These are phyloP conservation scores for Papiliotrema laurentii DNA, from an alignment of 1,284 basidiomycete species.

Conservation along the genomic window DNA sequence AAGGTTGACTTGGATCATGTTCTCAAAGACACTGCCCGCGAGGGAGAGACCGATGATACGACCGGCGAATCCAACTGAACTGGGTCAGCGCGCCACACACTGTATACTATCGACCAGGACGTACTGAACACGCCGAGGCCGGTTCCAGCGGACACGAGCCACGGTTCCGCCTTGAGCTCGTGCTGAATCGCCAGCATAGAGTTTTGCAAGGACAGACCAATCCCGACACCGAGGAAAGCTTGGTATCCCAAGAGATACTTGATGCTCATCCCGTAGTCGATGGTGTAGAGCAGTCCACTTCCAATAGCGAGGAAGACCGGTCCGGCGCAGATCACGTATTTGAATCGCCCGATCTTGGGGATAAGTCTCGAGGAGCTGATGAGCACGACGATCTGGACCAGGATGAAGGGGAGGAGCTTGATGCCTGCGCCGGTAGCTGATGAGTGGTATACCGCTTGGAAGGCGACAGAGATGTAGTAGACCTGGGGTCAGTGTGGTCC, in stretches of 20 bases:
- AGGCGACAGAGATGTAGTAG: slow-evolving; percentile 39
- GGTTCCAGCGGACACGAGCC: slow-evolving; percentile 35
- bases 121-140: slow-evolving; percentile 34
- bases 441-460: slow-evolving; percentile 42
- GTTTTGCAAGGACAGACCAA: slow-evolving; percentile 40
- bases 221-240: slow-evolving; percentile 40
- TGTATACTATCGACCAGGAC: slow-evolving; percentile 3
- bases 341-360: slow-evolving; percentile 40
- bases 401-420: slow-evolving; percentile 41
- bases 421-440: slow-evolving; percentile 45
- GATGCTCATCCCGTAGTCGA: slow-evolving; percentile 26
- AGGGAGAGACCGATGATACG: slow-evolving; percentile 46
- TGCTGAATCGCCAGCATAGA: slow-evolving; percentile 43
- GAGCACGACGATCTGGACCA: slow-evolving; percentile 41
- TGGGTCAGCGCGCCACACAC: not conserved
- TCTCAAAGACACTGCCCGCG: slow-evolving; percentile 44
- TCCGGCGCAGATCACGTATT: slow-evolving; percentile 39
- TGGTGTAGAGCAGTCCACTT: slow-evolving; percentile 39
- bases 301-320: slow-evolving; percentile 35
- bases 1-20: slow-evolving; percentile 39
- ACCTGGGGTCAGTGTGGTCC: no score
- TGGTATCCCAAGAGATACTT: slow-evolving; percentile 40
- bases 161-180: slow-evolving; percentile 37
- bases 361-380: slow-evolving; percentile 40
- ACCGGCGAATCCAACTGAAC: slow-evolving; percentile 36